Base-by-base conservation (phyloP, 2,329 filamentous ascomycete species). In the Neophaeococcomyces aloes region DNA sequence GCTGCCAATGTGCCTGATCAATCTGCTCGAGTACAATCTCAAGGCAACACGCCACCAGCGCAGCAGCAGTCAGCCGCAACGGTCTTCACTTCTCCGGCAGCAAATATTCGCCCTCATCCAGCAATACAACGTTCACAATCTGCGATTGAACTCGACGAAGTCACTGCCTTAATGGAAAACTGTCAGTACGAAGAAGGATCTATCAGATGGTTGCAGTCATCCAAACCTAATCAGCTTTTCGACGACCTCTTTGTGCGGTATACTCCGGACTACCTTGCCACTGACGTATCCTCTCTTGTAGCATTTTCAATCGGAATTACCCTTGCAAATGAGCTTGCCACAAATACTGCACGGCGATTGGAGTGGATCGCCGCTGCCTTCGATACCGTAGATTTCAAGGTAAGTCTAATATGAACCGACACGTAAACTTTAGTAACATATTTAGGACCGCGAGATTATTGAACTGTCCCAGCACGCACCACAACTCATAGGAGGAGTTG, bases 301-400 rank as follows among this genome's bases (percentile, higher is more conserved):
- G 66, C 70, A 18, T 67, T 81, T 32, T 79, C 76, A 2, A 75
- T 79, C 19, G 74, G 73, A 41, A 75, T 76, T 17, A 76, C 77
- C n/a, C 72, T 80, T 19, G 78, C 75, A 2, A 68, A 71, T 2
- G 68, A 68, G 34, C 62, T 80, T 45, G 64, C 71, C 23, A 71
- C 69, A 7, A 71, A 76, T 48, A 57, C 74, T 19, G 55, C 61
- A 27, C 65, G 74, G 57, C 74, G 78, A 45, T 66, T 81, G 11
- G 60, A 68, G 17, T 81, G 77, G 77, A 65, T 81, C 19, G 67
- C 72, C 38, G 64, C 67, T 39, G 72, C 76, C 8, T 63, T 81
- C 43, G 61, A 64, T 48, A 68, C 65, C 38, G 69, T 80, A 41
- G 67, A 79, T 54, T 63, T 71, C 11, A 62, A 57, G 48, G 74